Evolutionary conservation across 2,329 filamentous ascomycete genomes (phyloP).

Genomic region (Bipolaris oryzae): DNA sequence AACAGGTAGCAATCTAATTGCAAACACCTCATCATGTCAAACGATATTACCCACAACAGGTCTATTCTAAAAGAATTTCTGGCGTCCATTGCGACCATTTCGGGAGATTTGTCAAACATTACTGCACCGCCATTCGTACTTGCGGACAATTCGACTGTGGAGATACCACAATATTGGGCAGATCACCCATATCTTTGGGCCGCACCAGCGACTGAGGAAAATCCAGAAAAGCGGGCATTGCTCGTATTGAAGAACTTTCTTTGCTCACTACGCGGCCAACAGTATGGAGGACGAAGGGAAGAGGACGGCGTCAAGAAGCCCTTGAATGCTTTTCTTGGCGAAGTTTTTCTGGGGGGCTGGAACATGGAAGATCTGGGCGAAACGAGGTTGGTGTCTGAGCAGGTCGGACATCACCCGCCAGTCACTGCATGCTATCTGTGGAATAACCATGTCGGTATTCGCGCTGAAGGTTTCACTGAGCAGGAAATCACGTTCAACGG

Average conservation of each 20-base stretch:
- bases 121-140: conserved; percentile 56
- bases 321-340: conserved; percentile 58
- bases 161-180: conserved; percentile 56
- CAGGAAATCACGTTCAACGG: conserved; percentile 56
- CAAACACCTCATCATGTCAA: conserved; percentile 18
- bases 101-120: conserved; percentile 55
- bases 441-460: conserved; percentile 52
- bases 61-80: conserved; percentile 44
- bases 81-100: conserved; percentile 52
- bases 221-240: conserved; percentile 51
- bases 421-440: conserved; percentile 56
- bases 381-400: conserved; percentile 52
- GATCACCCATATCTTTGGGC: conserved; percentile 55
- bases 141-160: conserved; percentile 53
- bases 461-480: conserved; percentile 54
- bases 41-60: conserved; percentile 35
- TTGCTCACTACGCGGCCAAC: conserved; percentile 54
- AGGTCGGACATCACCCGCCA: conserved; percentile 56
- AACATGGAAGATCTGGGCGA: conserved; percentile 44
- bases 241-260: conserved; percentile 59
- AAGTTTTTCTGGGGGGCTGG: conserved; percentile 52
- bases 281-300: conserved; percentile 54
- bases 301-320: conserved; percentile 57
- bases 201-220: conserved; percentile 51
- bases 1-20: not conserved